Base-by-base conservation (phyloP, 2,329 filamentous ascomycete species). In the Alternaria sp. region DNA sequence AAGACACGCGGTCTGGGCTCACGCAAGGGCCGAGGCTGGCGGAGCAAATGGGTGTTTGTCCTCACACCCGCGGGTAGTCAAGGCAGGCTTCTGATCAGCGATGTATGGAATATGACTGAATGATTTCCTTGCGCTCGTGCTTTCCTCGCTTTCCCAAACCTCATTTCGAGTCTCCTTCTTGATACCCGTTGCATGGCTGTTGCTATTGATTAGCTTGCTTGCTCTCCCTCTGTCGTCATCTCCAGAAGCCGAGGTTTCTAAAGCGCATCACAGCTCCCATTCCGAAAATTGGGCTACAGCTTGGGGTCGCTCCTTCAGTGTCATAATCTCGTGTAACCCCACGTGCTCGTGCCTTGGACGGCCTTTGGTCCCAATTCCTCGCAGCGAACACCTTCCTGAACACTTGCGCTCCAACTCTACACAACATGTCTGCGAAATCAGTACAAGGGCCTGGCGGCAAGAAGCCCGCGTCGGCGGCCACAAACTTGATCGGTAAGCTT, bases 401-500 rank as follows among this genome's bases (percentile, higher is more conserved):
- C 52, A 15, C 40, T 19, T 51, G 25, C 25, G 21, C 59, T 40
- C 49, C 57, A 21, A 51, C 10, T 40, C 9, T 15, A 51, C 46
- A 46, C 67, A 75, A 52, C 65, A 90, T 90, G 88, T 87, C 87
- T 62, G 86, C 88, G 62, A 89, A 89, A 76, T 85, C 80, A 67
- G 83, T 81, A 65, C 83, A 85, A 73, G 85, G 85, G 56, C 82
- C 84, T 66, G 83, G 85, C 74, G 85, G 87, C 83, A 95, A 91
- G 84, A 88, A 91, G 84, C 91, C 92, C 73, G 88, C 94, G 63
- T 93, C 93, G 59, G 92, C 90, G 67, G 94, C 94, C 47, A 94
- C 92, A 51, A 97, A 97, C 82, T 83, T 98, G 75, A 94, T 97
- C 75, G 93, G 93, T 96, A 85, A 74, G 87, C 76, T 70, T 40